A percentile compares a stretch with the other conserved stretches of the same genome.
Conservation (phyloP, 306 rosid genomes). For the Cicer judaicum region DNA sequence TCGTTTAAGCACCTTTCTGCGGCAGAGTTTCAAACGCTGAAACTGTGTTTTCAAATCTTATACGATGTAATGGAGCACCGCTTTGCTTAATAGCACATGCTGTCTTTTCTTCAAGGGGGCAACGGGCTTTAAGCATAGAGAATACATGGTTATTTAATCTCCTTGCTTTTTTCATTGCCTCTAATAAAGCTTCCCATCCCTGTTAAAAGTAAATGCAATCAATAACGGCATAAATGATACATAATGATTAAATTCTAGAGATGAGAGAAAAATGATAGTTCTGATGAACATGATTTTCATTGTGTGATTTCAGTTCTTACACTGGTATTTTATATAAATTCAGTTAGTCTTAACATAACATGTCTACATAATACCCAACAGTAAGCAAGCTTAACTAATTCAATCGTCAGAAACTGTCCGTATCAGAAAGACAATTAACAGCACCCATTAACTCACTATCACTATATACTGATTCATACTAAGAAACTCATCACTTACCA, state of each 20-base stretch:
- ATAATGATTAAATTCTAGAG: not conserved
- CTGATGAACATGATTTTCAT: not conserved
- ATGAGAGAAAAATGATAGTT: not conserved
- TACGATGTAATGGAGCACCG: conserved; percentile 92
- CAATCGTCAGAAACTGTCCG: not conserved
- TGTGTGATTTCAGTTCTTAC: conserved; percentile 9
- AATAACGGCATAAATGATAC: conserved; percentile 25
- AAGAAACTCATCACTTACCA: conserved; percentile 2
- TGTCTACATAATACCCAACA: not conserved
- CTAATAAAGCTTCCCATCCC: conserved; percentile 91
- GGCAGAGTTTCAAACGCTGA: conserved; percentile 98
- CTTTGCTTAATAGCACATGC: conserved; percentile 99
- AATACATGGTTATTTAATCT: conserved; percentile 95
- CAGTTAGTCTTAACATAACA: not conserved
- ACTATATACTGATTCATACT: not conserved
- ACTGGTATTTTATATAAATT: not conserved
- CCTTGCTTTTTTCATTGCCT: conserved; percentile 96
- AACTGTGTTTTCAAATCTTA: conserved; percentile 87
- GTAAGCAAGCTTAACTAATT: not conserved
- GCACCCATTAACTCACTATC: not conserved
- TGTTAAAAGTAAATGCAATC: conserved; percentile 40
- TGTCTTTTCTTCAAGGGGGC: conserved; percentile 97
- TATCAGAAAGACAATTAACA: not conserved
- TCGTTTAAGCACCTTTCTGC: conserved; percentile 75
- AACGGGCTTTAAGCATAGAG: conserved; percentile 96